A percentile compares a stretch with the other conserved stretches of the same genome.
Conservation (phyloP, 1,284 basidiomycete species). For the Ustilago lituana region DNA sequence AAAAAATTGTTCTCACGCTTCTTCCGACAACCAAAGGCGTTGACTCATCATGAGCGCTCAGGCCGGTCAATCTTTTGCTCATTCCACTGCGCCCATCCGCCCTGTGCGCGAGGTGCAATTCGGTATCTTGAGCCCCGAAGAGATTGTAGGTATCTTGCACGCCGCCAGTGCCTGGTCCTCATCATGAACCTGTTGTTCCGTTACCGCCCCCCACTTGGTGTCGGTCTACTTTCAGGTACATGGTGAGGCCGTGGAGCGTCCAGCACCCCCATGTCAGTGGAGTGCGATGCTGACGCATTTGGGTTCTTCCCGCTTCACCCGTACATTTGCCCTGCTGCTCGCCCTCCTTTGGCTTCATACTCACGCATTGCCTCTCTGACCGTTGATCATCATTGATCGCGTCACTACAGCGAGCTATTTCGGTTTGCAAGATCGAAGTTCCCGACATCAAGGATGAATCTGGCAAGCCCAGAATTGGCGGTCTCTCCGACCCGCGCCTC, state of each 20-base stretch:
- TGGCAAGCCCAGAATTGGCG: conserved; percentile 84
- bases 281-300: conserved; percentile 17
- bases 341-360: not conserved
- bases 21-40: not conserved
- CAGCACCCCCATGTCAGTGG: conserved; percentile 5
- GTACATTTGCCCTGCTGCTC: too few relatives aligned
- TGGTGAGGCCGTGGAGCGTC: too few relatives aligned
- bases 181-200: not conserved
- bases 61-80: conserved; percentile 71
- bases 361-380: conserved; percentile 3
- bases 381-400: not conserved
- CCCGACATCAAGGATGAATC: conserved; percentile 97
- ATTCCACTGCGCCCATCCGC: conserved; percentile 85
- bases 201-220: not conserved
- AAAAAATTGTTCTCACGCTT: too few relatives aligned
- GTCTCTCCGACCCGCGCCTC: conserved; percentile 96
- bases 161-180: conserved; percentile 5
- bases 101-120: conserved; percentile 95
- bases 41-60: conserved; percentile 45
- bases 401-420: conserved; percentile 83
- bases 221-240: too few relatives aligned
- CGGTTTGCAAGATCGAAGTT: conserved; percentile 96
- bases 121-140: conserved; percentile 98
- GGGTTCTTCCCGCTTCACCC: too few relatives aligned
- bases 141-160: conserved; percentile 73